Evolutionary conservation across 1,284 basidiomycete genomes (phyloP), one percentile per base, ranked within the genome.

Genomic region (Ganoderma meredithae): DNA sequence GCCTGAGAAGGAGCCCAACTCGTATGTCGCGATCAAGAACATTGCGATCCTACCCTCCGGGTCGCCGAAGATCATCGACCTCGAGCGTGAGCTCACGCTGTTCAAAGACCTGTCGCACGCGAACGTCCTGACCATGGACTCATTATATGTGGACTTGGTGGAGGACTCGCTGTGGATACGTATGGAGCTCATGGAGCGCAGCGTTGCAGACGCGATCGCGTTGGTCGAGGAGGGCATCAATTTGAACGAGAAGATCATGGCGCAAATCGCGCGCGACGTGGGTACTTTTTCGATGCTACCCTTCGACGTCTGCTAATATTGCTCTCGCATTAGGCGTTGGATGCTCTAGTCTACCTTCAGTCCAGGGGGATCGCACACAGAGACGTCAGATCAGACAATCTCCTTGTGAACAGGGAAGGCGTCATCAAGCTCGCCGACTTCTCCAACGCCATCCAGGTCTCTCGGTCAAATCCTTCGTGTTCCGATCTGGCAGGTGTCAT

Each of bases 101-200:
- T 83, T 93, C 83, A 84, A 80, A 58, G 83, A 83, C 10, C 68
- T 90, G 43, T 77, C 82, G 62, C 88, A 93, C 73, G 82, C 84
- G 69, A 86, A 93, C 76, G 76, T 94, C 8, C 79, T 94, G 17
- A 79, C 82, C 3, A 85, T 92, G 81, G 90, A 93, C 72, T 86
- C 83, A 49, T 77, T 92, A 33, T 93, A 92, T 77, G 88, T 92
- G 27, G 88, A 90, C 73, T 76, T 89, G 12, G 81, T 82, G 40
- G 89, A 89, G 64, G 89, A 90, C 73, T 85, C 88, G 67, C 79
- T 95, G 55, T 95, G 93, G 93, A 89, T 95, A 62, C 82, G 90
- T 68, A 95, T 95, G 93, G 92, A 94, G 76, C 84, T 94, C 36
- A 94, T 94, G 93, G 92, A 94, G 75, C 83, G 92, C 69, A 94